Base-by-base conservation (phyloP, 257 asterid genomes). In the Prunella vulgaris region DNA sequence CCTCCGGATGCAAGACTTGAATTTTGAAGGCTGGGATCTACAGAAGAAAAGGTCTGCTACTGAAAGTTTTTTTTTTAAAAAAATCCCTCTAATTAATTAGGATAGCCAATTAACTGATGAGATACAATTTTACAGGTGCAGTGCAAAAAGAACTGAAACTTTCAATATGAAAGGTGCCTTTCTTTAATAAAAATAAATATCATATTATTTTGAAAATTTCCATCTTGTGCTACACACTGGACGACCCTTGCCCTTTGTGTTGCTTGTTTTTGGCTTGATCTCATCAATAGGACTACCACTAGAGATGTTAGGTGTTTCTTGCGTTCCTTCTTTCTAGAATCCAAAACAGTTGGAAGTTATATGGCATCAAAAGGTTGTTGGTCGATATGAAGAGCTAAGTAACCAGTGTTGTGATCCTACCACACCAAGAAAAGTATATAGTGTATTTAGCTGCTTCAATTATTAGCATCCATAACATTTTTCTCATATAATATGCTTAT, bases 1-100 rank as follows among this genome's bases (percentile, higher is more conserved):
- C 81, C 48, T 20, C 21, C 81, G 80, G 84, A 64, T 60, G 68
- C 71, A 78, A 52, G 81, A 71, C 56, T 70, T 77, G 63, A 68
- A 64, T 76, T 70, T 77, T 24, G 81, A 80, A 74, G 74, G 59
- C 76, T 72, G 84, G 83, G 70, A 74, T 70, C 70, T 52, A 38
- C 83, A 60, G 71, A 81, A 80, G 46, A 80, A 37, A 71, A 84
- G 89, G 96, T 90, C 69, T 63, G 59, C 20, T 60, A 37, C 33
- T 66, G 42, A 33, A 56, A 22, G 28, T 60, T 14, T 2, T 44
- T 44, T 14, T 28, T 71, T 64, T 30, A 10, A 14, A n/a, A n/a
- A n/a, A 49, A 56, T 80, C 51, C 2, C 18, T 32, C 25, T 54
- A 42, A 14, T 66, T 52, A 66, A 68, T 66, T 59, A 63, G 72